Conservation (phyloP, 768 basidiomycete species). For the Dacryopinax primogenitus region DNA sequence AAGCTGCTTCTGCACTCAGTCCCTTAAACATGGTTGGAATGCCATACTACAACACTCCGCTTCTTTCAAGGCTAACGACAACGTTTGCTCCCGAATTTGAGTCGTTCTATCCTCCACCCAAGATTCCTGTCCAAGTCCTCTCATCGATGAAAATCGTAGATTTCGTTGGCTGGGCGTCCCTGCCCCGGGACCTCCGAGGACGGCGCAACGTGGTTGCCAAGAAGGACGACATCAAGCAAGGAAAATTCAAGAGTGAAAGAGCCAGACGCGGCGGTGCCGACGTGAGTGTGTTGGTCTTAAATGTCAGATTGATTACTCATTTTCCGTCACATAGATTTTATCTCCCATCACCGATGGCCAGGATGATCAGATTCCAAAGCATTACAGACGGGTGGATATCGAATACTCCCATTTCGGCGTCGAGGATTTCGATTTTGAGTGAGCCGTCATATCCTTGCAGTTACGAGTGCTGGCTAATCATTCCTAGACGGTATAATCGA, state of each 20-base stretch:
- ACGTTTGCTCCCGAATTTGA: slow-evolving; percentile 25
- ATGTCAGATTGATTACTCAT: background rate
- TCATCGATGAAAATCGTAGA: slow-evolving; percentile 74
- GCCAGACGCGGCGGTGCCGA: slow-evolving; percentile 32
- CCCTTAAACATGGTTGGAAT: slow-evolving; percentile 82
- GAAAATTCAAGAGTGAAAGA: slow-evolving; percentile 80
- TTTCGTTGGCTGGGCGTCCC: slow-evolving; percentile 74
- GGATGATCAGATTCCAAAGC: slow-evolving; percentile 50
- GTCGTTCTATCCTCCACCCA: slow-evolving; percentile 48
- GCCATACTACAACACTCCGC: slow-evolving; percentile 61
- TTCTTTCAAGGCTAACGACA: slow-evolving; percentile 52
- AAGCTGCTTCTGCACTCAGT: slow-evolving; percentile 36
- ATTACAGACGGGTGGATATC: slow-evolving; percentile 89
- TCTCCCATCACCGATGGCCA: slow-evolving; percentile 39
- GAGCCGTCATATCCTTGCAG: slow-evolving; percentile 19
- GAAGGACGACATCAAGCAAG: slow-evolving; percentile 38
- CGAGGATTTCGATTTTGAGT: slow-evolving; percentile 98
- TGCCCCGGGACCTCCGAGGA: slow-evolving; percentile 76
- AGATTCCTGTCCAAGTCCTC: slow-evolving; percentile 68
- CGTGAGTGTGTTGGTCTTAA: slow-evolving; percentile 26
- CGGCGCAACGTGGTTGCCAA: slow-evolving; percentile 61
- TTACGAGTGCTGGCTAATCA: background rate
- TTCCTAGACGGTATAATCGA: slow-evolving; percentile 75
- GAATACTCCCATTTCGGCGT: slow-evolving; percentile 98
- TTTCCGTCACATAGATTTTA: background rate